Evolutionary conservation across 2,329 filamentous ascomycete genomes (phyloP).

Genomic region (Aspergillus novofumigatus): DNA sequence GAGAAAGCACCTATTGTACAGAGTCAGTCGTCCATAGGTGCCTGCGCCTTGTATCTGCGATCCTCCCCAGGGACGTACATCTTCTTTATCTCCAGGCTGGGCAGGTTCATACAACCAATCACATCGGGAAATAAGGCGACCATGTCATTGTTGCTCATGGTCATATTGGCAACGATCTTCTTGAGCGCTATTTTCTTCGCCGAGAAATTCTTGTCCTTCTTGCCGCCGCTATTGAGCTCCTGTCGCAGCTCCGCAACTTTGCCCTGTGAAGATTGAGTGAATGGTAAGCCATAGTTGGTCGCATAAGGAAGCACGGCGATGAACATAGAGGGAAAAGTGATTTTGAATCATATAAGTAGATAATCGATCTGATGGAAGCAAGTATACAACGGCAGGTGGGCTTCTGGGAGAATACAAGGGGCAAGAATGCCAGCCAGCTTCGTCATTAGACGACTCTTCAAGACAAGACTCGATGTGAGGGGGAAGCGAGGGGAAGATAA

Average conservation of each 20-base stretch:
- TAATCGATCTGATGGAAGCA: neutral
- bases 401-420: neutral
- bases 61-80: constrained; percentile 58
- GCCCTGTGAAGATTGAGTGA: constrained; percentile 62
- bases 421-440: neutral
- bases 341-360: constrained; percentile 5
- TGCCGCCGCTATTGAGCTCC: constrained; percentile 88
- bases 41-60: neutral
- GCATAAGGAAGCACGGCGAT: constrained; percentile 26
- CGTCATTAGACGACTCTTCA: neutral
- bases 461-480: constrained; percentile 11
- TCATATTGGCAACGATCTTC: constrained; percentile 99
- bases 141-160: constrained; percentile 99
- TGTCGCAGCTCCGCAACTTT: constrained; percentile 96
- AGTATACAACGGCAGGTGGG: neutral
- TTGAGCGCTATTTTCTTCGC: constrained; percentile 97
- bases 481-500: constrained; percentile 10
- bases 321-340: constrained; percentile 22
- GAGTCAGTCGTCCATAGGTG: neutral
- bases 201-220: constrained; percentile 96
- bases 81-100: constrained; percentile 97
- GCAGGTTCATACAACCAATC: constrained; percentile 90
- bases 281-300: constrained; percentile 28
- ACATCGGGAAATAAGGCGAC: constrained; percentile 94
- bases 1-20: constrained; percentile 77